A percentile compares a stretch with the other conserved stretches of the same genome.
Conservation (phyloP, 768 basidiomycete genomes). For the Symmetrospora coprosmae region DNA sequence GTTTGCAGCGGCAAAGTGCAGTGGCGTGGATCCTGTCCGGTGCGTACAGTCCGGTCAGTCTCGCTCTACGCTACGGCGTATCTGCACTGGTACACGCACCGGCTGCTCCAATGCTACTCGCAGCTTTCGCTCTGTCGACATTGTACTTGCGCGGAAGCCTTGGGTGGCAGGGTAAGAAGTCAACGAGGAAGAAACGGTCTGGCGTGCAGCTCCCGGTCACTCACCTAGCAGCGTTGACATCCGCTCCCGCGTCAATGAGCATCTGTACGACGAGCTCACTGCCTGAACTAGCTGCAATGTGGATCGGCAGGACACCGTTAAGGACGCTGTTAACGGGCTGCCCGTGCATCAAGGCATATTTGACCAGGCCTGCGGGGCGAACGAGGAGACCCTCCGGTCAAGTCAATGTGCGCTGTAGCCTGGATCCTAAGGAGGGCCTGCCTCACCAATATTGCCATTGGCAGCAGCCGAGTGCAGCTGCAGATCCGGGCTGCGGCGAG, state of each 20-base stretch:
- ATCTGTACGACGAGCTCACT: slow-evolving; percentile 73
- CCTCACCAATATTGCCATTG: slow-evolving; percentile 57
- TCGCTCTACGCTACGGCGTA: too few species aligned
- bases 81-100: neutral
- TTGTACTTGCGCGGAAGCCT: slow-evolving; percentile 40
- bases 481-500: slow-evolving; percentile 39
- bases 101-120: slow-evolving; percentile 21
- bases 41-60: slow-evolving; percentile 37
- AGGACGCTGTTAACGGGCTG: slow-evolving; percentile 93
- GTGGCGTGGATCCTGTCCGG: slow-evolving; percentile 48
- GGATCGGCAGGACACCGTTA: slow-evolving; percentile 89
- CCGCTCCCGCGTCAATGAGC: slow-evolving; percentile 85
- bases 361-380: slow-evolving; percentile 49
- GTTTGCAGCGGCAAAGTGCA: slow-evolving; percentile 93
- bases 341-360: slow-evolving; percentile 80
- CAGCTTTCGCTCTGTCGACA: slow-evolving; percentile 37
- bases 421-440: neutral
- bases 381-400: neutral
- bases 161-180: slow-evolving; percentile 8
- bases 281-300: slow-evolving; percentile 85
- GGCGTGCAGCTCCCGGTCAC: slow-evolving; percentile 26
- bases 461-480: slow-evolving; percentile 43
- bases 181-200: slow-evolving; percentile 12
- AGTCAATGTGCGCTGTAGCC: too few species aligned
- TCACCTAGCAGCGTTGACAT: slow-evolving; percentile 87